These are phyloP conservation scores for Sclerotiophoma versabilis DNA, from an alignment of 2,329 filamentous ascomycete genomes.

Conservation along the genomic window DNA sequence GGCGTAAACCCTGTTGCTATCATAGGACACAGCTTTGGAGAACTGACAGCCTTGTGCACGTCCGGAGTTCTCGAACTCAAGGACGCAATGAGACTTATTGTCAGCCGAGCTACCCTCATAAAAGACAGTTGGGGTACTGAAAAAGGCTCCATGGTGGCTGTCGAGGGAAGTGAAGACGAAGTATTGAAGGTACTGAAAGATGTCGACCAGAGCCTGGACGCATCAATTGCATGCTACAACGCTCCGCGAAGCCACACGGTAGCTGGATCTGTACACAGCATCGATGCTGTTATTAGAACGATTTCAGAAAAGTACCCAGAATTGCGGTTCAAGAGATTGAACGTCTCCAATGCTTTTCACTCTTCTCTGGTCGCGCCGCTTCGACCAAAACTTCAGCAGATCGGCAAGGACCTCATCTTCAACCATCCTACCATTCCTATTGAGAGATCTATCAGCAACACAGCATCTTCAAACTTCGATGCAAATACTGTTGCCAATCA, in stretches of 20 bases:
- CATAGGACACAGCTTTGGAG: constrained; percentile 40
- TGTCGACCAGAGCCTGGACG: constrained; percentile 20
- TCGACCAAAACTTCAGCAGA: constrained; percentile 11
- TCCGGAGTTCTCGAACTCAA: constrained; percentile 41
- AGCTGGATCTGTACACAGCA: constrained; percentile 29
- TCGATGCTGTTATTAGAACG: constrained; percentile 30
- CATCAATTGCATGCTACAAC: constrained; percentile 56
- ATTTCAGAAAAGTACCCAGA: neutral
- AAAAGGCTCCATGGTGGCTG: constrained; percentile 45
- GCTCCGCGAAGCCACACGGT: constrained; percentile 52
- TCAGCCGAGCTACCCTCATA: constrained; percentile 44
- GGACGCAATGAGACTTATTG: constrained; percentile 39
- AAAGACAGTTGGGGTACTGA: constrained; percentile 45
- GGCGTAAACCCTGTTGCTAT: constrained; percentile 20
- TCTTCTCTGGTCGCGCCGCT: constrained; percentile 38
- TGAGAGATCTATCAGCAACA: constrained; percentile 23
- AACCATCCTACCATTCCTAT: constrained; percentile 39
- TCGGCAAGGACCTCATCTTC: constrained; percentile 43
- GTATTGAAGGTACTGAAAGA: constrained; percentile 3
- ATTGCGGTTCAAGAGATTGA: constrained; percentile 23
- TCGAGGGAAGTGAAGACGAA: constrained; percentile 5
- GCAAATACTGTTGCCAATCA: constrained; percentile 39
- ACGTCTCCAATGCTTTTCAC: constrained; percentile 34
- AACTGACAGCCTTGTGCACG: constrained; percentile 49
- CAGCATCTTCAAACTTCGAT: neutral